These are phyloP conservation scores for Omphalea diandra DNA, from an alignment of 441 rosid species.

Conservation along the genomic window DNA sequence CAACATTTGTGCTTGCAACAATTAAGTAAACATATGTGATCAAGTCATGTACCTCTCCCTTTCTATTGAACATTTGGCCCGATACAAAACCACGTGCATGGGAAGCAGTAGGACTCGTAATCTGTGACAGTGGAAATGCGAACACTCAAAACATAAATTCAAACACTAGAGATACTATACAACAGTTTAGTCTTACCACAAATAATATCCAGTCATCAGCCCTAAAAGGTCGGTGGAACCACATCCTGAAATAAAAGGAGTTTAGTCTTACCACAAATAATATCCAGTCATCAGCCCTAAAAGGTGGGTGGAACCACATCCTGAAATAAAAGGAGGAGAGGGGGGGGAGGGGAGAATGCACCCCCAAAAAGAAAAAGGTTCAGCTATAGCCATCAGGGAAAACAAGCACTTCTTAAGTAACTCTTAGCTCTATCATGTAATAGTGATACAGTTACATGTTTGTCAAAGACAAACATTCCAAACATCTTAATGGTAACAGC, in stretches of 20 bases:
- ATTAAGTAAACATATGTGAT: neutral
- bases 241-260: slow-evolving; percentile 90
- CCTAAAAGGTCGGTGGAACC: slow-evolving; percentile 81
- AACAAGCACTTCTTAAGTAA: neutral
- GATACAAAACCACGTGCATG: slow-evolving; percentile 68
- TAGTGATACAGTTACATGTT: neutral
- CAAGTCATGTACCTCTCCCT: slow-evolving; percentile 67
- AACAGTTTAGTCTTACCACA: slow-evolving; percentile 58
- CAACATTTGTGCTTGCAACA: neutral
- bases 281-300: slow-evolving; percentile 95
- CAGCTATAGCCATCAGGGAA: neutral
- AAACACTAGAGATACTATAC: neutral
- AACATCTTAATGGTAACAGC: too few species aligned
- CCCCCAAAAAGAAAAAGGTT: slow-evolving; percentile 3
- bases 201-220: slow-evolving; percentile 95
- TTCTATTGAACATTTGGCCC: slow-evolving; percentile 74
- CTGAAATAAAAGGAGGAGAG: too few species aligned
- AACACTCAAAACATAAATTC: slow-evolving; percentile 7
- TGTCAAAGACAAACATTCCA: neutral
- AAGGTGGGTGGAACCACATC: slow-evolving; percentile 88
- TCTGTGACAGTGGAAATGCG: slow-evolving; percentile 36
- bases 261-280: slow-evolving; percentile 73
- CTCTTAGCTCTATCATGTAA: neutral
- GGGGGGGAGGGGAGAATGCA: slow-evolving; percentile 9
- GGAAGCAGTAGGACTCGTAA: slow-evolving; percentile 57